Percentiles rank a stretch among this genome's conserved stretches.
Evolutionary conservation across 106 monocot species (phyloP).

Genomic region (Iris macrosiphon): DNA sequence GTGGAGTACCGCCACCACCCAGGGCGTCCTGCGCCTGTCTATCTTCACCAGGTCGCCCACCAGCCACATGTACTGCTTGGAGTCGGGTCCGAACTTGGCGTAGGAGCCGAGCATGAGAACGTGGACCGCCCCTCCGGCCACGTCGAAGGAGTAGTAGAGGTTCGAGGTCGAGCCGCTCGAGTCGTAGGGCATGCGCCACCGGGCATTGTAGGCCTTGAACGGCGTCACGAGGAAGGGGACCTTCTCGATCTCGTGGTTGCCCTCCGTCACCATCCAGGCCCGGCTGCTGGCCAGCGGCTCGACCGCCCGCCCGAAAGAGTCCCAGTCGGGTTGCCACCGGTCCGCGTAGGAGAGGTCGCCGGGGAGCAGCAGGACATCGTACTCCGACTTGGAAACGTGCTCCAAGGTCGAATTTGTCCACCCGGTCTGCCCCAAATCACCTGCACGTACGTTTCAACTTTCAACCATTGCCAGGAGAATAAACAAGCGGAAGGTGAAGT

Average conservation of each 20-base stretch:
- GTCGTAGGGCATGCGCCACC: conserved; percentile 61
- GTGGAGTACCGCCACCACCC: conserved; percentile 65
- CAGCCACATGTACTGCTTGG: conserved; percentile 42
- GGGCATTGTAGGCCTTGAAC: conserved; percentile 50
- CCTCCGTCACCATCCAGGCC: conserved; percentile 65
- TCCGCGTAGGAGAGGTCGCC: conserved; percentile 56
- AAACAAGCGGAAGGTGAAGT: background rate
- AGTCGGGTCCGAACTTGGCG: conserved; percentile 28
- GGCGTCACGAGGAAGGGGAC: conserved; percentile 23
- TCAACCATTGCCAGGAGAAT: background rate
- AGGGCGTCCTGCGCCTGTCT: conserved; percentile 44
- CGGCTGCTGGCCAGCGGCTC: conserved; percentile 36
- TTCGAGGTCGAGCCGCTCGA: conserved; percentile 42
- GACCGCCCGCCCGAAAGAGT: conserved; percentile 48
- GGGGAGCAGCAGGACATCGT: conserved; percentile 52
- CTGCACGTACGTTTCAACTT: conserved; percentile 1
- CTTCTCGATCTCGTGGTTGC: conserved; percentile 63
- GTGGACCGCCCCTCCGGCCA: conserved; percentile 33
- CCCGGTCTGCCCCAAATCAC: conserved; percentile 51
- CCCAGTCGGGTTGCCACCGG: conserved; percentile 33
- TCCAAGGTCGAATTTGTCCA: conserved; percentile 48
- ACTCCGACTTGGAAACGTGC: conserved; percentile 13
- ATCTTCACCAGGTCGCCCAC: conserved; percentile 29
- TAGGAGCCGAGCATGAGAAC: conserved; percentile 61
- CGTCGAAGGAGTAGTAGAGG: conserved; percentile 60